Base-by-base conservation (phyloP, 345 rosid species). In the Corchorus olitorius region DNA sequence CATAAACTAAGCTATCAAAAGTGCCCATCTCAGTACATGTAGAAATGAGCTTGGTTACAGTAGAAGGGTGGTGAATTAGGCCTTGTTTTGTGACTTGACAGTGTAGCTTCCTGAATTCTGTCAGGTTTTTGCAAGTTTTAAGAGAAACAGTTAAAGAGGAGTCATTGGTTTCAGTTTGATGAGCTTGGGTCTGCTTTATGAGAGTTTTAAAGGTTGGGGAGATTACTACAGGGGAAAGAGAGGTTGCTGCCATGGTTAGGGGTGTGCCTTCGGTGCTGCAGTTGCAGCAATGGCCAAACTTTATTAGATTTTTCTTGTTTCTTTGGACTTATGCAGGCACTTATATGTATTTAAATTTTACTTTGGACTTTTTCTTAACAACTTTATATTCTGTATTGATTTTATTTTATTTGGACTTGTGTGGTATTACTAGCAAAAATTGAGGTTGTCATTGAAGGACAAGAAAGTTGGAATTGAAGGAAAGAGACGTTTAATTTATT, bases 1-100 rank as follows among this genome's bases (percentile, higher is more conserved):
- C 89, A 64, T 81, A 86, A 50, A 33, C 75, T 62, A 88, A 74
- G 74, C 92, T 85, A 46, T 85, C 87, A 58, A 63, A 56, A 65
- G 86, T 81, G 16, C 82, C 85, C 69, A 86, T 65, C 20, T 82
- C 79, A 13, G 77, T 61, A 72, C 84, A 85, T 4, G 78, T 53
- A 15, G 84, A 54, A 59, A 88, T 74, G n/a, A 88, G 76, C 48
- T 77, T 70, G 58, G 73, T 22, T n/a, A 73, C 33, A 63, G 77
- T 48, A 20, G 85, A 53, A 14, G 67, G 66, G 20, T 53, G 34
- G 62, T 68, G 61, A 34, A 22, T 72, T 10, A 79, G 77, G 61
- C 91, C 86, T 53, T 62, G 79, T 65, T 81, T 86, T 16, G 80
- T 49, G 63, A 81, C 35, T 15, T 80, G 77, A 67, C 82, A 78